Evolutionary conservation across 169 alveolate species (phyloP).

Genomic region (Plasmodium fragile): DNA sequence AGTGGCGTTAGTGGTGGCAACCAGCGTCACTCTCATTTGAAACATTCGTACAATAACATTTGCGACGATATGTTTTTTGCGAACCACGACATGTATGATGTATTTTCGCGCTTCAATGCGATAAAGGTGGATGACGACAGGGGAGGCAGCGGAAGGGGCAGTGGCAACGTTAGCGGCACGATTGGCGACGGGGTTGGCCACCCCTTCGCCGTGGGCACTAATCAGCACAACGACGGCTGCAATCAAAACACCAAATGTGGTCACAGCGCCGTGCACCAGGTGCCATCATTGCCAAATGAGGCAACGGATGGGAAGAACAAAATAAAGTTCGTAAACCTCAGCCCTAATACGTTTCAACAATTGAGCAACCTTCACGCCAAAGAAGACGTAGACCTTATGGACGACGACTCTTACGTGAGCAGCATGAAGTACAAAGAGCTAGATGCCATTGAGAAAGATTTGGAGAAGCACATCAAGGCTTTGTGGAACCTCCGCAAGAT

Average conservation of each 20-base stretch:
- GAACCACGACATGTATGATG: slow-evolving; percentile 45
- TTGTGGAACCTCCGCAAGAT: slow-evolving; percentile 69
- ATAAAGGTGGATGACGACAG: not conserved
- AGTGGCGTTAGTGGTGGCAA: not conserved
- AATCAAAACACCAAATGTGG: not conserved
- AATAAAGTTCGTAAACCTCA: not conserved
- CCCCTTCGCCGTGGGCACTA: not conserved
- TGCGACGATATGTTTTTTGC: slow-evolving; percentile 68
- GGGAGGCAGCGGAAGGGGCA: not conserved
- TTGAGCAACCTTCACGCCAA: not conserved
- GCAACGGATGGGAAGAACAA: not conserved
- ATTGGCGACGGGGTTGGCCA: not conserved
- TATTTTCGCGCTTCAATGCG: slow-evolving; percentile 37
- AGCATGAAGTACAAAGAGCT: slow-evolving; percentile 55
- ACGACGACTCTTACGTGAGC: slow-evolving; percentile 37
- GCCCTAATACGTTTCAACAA: not conserved
- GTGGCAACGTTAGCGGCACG: not conserved
- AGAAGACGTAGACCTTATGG: slow-evolving; percentile 25
- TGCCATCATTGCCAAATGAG: not conserved
- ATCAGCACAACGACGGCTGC: not conserved
- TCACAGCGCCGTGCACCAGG: not conserved
- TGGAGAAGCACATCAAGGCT: slow-evolving; percentile 70
- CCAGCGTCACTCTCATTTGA: not conserved
- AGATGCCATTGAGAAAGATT: slow-evolving; percentile 72
- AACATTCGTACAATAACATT: slow-evolving; percentile 32